A percentile compares a stretch with the other conserved stretches of the same genome.
These are phyloP conservation scores for Panicum hallii DNA, from an alignment of 202 grass and related monocot genomes.

Conservation along the genomic window DNA sequence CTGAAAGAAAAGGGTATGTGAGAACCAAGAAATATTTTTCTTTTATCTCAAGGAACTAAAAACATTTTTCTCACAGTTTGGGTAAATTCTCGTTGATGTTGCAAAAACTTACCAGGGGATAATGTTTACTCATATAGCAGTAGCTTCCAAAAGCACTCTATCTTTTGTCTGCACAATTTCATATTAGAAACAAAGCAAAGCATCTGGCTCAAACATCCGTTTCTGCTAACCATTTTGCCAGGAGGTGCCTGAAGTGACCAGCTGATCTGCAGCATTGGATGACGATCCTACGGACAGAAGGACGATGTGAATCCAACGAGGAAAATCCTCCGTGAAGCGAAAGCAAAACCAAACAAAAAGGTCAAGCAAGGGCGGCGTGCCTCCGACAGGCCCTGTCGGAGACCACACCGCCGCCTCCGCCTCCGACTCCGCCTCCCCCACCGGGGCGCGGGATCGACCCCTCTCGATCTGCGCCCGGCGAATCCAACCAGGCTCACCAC, in stretches of 20 bases:
- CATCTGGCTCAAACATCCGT: background rate
- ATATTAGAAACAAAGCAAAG: background rate
- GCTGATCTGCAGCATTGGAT: background rate
- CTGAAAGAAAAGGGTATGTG: too few relatives aligned
- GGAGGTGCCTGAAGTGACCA: background rate
- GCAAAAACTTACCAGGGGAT: background rate
- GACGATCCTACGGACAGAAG: conserved; percentile 2
- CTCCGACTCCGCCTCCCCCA: background rate
- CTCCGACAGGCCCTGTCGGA: conserved; percentile 35
- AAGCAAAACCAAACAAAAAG: conserved; percentile 21
- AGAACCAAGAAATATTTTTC: background rate
- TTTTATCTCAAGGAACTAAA: background rate
- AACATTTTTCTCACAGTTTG: too few relatives aligned
- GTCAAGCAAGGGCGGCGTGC: background rate
- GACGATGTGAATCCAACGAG: background rate
- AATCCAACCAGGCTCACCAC: background rate
- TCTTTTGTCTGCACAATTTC: background rate
- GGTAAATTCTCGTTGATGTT: background rate
- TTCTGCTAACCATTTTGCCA: background rate
- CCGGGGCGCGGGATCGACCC: conserved; percentile 18
- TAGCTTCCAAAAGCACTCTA: background rate
- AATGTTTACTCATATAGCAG: background rate
- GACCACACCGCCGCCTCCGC: background rate
- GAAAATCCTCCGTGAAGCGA: conserved; percentile 42
- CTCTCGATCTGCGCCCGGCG: conserved; percentile 11